These are phyloP conservation scores for Aspergillus haitiensis DNA, from an alignment of 495 filamentous ascomycete genomes.

Conservation along the genomic window DNA sequence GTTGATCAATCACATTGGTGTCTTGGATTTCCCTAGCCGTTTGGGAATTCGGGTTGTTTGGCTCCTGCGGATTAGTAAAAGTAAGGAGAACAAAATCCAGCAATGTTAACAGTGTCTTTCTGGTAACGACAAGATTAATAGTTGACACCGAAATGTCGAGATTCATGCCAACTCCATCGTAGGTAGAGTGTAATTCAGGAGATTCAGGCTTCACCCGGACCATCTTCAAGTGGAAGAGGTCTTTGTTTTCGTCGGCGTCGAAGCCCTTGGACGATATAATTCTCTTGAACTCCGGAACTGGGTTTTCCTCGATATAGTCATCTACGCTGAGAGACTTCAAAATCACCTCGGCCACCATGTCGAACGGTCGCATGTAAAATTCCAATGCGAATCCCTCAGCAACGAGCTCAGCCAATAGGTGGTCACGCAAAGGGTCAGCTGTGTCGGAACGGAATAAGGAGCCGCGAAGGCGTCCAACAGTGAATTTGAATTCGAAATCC, in stretches of 20 bases:
- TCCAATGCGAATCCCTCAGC: conserved; percentile 86
- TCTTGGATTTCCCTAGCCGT: conserved; percentile 50
- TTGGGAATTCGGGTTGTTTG: conserved; percentile 33
- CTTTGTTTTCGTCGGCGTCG: conserved; percentile 67
- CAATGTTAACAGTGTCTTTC: conserved; percentile 90
- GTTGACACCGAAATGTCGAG: conserved; percentile 90
- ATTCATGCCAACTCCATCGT: conserved; percentile 90
- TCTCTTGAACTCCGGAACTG: conserved; percentile 89
- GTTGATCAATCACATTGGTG: conserved; percentile 39
- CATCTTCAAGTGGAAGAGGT: conserved; percentile 86
- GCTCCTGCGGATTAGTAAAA: conserved; percentile 72
- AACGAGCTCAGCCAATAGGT: conserved; percentile 84
- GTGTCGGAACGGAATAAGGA: conserved; percentile 87
- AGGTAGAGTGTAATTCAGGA: conserved; percentile 86
- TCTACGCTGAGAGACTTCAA: conserved; percentile 87
- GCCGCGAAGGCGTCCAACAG: conserved; percentile 87
- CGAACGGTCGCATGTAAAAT: conserved; percentile 82
- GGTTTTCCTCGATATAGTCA: conserved; percentile 89
- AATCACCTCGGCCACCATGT: conserved; percentile 87
- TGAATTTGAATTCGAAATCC: conserved; percentile 94
- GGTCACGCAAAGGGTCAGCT: conserved; percentile 71
- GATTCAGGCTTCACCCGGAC: conserved; percentile 86
- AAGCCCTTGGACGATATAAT: conserved; percentile 88
- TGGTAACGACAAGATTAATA: conserved; percentile 91
- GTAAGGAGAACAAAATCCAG: conserved; percentile 94